Conservation (phyloP, 2,329 filamentous ascomycete species). For the Diaporthe citriasiana region DNA sequence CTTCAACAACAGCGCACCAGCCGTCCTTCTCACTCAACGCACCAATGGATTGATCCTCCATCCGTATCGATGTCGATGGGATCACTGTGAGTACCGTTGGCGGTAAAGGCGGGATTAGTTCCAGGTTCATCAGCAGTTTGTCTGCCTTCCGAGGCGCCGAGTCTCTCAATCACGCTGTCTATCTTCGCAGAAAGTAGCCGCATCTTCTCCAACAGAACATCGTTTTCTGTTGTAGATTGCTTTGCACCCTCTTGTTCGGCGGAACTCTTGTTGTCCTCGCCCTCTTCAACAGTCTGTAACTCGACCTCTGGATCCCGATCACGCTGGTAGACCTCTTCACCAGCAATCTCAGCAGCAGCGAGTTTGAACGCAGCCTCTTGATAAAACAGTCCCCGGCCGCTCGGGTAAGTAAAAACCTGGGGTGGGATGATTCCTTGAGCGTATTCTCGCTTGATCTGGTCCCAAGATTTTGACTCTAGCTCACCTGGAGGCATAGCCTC, state of each 20-base stretch:
- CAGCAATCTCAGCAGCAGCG: no score
- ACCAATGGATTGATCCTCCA: background rate
- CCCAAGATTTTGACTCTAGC: slow-evolving; percentile 22
- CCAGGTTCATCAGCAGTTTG: background rate
- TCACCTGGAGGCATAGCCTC: background rate
- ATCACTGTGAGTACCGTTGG: fast-evolving
- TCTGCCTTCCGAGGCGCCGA: background rate
- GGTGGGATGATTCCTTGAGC: background rate
- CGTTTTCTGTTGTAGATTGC: no score
- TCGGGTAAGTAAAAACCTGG: background rate
- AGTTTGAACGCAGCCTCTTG: no score
- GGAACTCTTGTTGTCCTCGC: no score
- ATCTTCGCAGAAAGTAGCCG: background rate
- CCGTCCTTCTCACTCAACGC: background rate
- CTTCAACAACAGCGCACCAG: background rate
- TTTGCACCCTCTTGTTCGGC: no score
- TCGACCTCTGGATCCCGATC: no score
- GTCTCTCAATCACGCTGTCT: background rate
- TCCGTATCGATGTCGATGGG: background rate
- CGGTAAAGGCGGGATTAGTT: background rate
- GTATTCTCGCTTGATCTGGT: background rate
- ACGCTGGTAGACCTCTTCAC: no score
- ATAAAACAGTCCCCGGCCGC: no score
- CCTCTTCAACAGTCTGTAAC: no score
- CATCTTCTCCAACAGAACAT: background rate